These are phyloP conservation scores for Hypoxylon intermedium DNA, from an alignment of 495 filamentous ascomycete genomes.

Conservation along the genomic window DNA sequence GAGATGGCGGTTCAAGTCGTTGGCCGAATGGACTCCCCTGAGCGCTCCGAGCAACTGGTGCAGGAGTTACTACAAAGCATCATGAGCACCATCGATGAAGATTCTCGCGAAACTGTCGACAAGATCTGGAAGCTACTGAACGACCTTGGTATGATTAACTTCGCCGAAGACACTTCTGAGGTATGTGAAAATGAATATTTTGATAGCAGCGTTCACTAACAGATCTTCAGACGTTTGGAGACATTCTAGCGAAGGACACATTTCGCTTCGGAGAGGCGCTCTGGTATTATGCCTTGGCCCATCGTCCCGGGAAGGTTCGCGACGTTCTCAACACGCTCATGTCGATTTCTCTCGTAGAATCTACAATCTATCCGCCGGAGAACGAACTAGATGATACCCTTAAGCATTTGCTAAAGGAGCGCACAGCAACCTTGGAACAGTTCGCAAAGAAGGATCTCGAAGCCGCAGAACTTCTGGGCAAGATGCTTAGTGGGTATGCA, in stretches of 20 bases:
- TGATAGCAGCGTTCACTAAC: slow-evolving; percentile 34
- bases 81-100: slow-evolving; percentile 67
- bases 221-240: slow-evolving; percentile 73
- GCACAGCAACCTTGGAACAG: slow-evolving; percentile 67
- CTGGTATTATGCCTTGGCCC: slow-evolving; percentile 84
- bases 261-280: slow-evolving; percentile 81
- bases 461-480: slow-evolving; percentile 79
- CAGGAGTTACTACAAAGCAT: slow-evolving; percentile 60
- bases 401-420: slow-evolving; percentile 66
- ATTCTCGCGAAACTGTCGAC: slow-evolving; percentile 72
- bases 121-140: slow-evolving; percentile 74
- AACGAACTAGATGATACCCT: slow-evolving; percentile 73
- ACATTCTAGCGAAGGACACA: slow-evolving; percentile 67
- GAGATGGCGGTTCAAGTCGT: slow-evolving; percentile 81
- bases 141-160: slow-evolving; percentile 70
- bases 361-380: slow-evolving; percentile 73
- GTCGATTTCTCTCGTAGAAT: slow-evolving; percentile 83
- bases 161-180: slow-evolving; percentile 76
- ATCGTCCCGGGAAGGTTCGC: slow-evolving; percentile 74
- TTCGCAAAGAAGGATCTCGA: slow-evolving; percentile 73
- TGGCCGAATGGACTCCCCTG: slow-evolving; percentile 71
- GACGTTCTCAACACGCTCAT: slow-evolving; percentile 85
- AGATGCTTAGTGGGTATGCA: slow-evolving; percentile 87
- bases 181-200: slow-evolving; percentile 57
- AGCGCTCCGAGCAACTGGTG: slow-evolving; percentile 70